These are phyloP conservation scores for Collybiopsis confluens DNA, from an alignment of 768 basidiomycete species.

Conservation along the genomic window DNA sequence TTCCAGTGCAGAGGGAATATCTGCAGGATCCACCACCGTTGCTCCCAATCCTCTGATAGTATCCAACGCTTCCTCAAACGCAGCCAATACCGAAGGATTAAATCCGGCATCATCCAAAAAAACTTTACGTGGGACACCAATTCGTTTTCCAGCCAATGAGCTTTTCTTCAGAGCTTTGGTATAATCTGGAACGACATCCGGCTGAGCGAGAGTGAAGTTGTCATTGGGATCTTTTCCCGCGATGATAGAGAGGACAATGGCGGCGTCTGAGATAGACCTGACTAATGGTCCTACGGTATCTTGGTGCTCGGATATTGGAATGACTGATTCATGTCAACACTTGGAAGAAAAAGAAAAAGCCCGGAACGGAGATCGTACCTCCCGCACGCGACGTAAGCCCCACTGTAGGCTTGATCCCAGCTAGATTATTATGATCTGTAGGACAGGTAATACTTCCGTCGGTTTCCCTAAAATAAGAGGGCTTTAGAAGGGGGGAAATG, in stretches of 20 bases:
- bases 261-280: slow-evolving; percentile 32
- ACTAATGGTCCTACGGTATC: slow-evolving; percentile 35
- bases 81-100: slow-evolving; percentile 13
- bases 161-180: slow-evolving; percentile 28
- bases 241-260: slow-evolving; percentile 32
- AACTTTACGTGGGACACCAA: slow-evolving; percentile 37
- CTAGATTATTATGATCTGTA: slow-evolving; percentile 46
- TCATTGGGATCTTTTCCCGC: slow-evolving; percentile 39
- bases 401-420: slow-evolving; percentile 56
- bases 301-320: slow-evolving; percentile 38
- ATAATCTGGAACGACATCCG: slow-evolving; percentile 36
- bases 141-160: slow-evolving; percentile 35
- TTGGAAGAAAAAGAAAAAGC: too few relatives aligned
- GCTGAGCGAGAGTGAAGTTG: slow-evolving; percentile 35
- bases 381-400: slow-evolving; percentile 54
- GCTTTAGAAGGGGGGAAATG: too few relatives aligned
- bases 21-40: slow-evolving; percentile 58
- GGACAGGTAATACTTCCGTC: slow-evolving; percentile 55
- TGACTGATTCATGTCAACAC: slow-evolving; percentile 42
- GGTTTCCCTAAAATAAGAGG: slow-evolving; percentile 47
- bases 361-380: slow-evolving; percentile 27
- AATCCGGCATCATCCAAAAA: slow-evolving; percentile 17
- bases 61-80: slow-evolving; percentile 35
- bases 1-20: slow-evolving; percentile 52
- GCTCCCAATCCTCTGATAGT: slow-evolving; percentile 39